These are phyloP conservation scores for Aspergillus floridensis DNA, from an alignment of 2,329 filamentous ascomycete genomes.

Conservation along the genomic window DNA sequence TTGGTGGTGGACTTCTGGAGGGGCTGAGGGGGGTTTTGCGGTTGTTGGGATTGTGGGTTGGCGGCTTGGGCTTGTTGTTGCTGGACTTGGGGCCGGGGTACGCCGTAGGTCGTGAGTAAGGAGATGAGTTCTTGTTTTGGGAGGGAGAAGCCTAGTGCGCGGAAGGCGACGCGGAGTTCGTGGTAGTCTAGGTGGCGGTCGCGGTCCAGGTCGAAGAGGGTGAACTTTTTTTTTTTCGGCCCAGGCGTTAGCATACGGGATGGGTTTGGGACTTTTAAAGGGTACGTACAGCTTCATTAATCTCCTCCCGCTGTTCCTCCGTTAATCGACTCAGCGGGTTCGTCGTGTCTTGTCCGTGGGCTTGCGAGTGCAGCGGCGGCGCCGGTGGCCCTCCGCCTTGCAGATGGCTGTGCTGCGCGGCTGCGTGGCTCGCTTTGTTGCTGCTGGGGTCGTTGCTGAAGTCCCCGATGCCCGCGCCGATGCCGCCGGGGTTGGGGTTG, in stretches of 20 bases:
- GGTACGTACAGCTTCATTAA: slow-evolving; percentile 79
- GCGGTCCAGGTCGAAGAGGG: slow-evolving; percentile 94
- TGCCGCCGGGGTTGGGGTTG: no score
- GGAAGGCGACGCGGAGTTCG: slow-evolving; percentile 94
- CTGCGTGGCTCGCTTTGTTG: slow-evolving; percentile 28
- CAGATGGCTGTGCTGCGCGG: slow-evolving; percentile 16
- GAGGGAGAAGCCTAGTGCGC: slow-evolving; percentile 90
- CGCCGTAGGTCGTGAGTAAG: slow-evolving; percentile 77
- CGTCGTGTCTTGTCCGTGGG: slow-evolving; percentile 40
- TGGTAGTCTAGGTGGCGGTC: slow-evolving; percentile 95
- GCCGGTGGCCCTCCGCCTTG: neutral
- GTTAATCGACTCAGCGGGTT: slow-evolving; percentile 60
- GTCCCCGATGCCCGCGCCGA: slow-evolving; percentile 14
- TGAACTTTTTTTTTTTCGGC: slow-evolving; percentile 63
- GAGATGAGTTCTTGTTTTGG: slow-evolving; percentile 80
- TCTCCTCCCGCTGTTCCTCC: slow-evolving; percentile 89
- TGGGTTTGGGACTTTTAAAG: neutral
- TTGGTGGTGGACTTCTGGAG: slow-evolving; percentile 35
- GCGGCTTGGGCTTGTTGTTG: slow-evolving; percentile 29
- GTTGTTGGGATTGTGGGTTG: slow-evolving; percentile 16
- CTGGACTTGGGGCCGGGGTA: slow-evolving; percentile 60
- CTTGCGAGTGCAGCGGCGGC: slow-evolving; percentile 31
- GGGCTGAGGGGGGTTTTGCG: slow-evolving; percentile 38
- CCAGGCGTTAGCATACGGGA: neutral
- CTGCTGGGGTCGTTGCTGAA: slow-evolving; percentile 24